Evolutionary conservation across 495 filamentous ascomycete species (phyloP).

Genomic region (Xylaria bambusicola): DNA sequence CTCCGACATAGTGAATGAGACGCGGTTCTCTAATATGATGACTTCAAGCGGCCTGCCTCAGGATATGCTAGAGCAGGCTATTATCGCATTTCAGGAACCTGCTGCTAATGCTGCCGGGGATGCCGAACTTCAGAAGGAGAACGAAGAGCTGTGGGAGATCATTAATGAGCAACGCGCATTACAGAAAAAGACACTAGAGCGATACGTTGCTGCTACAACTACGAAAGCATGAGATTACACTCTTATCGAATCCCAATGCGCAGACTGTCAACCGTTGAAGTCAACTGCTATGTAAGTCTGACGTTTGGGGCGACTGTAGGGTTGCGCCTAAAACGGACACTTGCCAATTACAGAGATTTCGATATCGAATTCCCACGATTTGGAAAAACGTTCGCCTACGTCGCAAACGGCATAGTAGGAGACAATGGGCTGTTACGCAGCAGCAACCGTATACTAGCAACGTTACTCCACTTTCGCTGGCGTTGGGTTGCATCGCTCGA

Average conservation of each 20-base stretch:
- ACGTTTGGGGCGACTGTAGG: neutral
- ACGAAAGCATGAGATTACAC: conserved; percentile 23
- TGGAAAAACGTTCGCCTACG: neutral
- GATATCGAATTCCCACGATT: neutral
- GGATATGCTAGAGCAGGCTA: conserved; percentile 39
- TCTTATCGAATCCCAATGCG: neutral
- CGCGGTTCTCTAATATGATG: conserved; percentile 42
- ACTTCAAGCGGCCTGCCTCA: conserved; percentile 40
- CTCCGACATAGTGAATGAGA: conserved; percentile 33
- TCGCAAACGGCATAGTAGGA: neutral
- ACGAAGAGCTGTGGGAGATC: conserved; percentile 54
- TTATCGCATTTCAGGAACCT: conserved; percentile 40
- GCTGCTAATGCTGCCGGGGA: conserved; percentile 33
- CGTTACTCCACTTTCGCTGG: neutral
- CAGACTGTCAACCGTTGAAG: too few species aligned
- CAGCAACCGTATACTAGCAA: neutral
- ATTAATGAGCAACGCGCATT: conserved; percentile 51
- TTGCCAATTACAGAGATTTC: neutral
- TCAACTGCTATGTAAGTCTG: neutral
- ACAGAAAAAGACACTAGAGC: conserved; percentile 50
- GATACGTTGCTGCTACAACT: conserved; percentile 43
- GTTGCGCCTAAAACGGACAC: neutral
- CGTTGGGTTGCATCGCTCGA: neutral
- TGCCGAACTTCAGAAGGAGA: conserved; percentile 48
- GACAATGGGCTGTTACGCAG: neutral